phyloP scores from a whole-genome alignment of 768 basidiomycete species.

The Pleurotus platypus region DNA sequence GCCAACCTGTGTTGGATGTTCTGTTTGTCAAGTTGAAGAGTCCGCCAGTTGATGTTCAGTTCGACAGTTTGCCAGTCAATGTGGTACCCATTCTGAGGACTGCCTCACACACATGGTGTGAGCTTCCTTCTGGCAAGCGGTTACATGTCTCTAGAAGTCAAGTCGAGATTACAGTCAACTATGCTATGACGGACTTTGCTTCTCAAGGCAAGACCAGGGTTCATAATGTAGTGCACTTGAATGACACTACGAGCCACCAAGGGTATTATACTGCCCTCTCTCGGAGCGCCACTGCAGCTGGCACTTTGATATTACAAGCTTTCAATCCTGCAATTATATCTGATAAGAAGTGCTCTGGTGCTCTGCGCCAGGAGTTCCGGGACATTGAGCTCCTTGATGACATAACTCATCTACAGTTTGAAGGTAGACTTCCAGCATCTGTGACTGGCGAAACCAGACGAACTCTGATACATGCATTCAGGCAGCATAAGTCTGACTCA shows the following conservation, averaged over 20 bases:
- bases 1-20: conserved; percentile 7
- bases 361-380: conserved; percentile 23
- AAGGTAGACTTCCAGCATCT: conserved; percentile 11
- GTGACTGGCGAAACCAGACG: conserved; percentile 16
- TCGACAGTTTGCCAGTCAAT: conserved; percentile 13
- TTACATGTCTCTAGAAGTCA: conserved; percentile 19
- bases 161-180: conserved; percentile 22
- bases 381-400: conserved; percentile 32
- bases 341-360: conserved; percentile 17
- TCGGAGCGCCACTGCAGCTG: conserved; percentile 15
- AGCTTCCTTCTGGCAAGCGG: conserved; percentile 11
- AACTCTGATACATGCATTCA: background rate
- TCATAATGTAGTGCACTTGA: conserved; percentile 22
- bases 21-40: conserved; percentile 12
- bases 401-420: conserved; percentile 22
- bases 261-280: conserved; percentile 28
- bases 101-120: conserved; percentile 4
- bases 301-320: conserved; percentile 22
- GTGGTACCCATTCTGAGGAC: conserved; percentile 16
- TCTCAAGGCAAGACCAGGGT: conserved; percentile 28
- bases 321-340: conserved; percentile 19
- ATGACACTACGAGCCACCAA: conserved; percentile 19
- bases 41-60: conserved; percentile 8
- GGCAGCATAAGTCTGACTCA: background rate
- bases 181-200: conserved; percentile 31